Conservation (phyloP, 2,329 filamentous ascomycete species). For the Paecilomyces dactylethromorphus region DNA sequence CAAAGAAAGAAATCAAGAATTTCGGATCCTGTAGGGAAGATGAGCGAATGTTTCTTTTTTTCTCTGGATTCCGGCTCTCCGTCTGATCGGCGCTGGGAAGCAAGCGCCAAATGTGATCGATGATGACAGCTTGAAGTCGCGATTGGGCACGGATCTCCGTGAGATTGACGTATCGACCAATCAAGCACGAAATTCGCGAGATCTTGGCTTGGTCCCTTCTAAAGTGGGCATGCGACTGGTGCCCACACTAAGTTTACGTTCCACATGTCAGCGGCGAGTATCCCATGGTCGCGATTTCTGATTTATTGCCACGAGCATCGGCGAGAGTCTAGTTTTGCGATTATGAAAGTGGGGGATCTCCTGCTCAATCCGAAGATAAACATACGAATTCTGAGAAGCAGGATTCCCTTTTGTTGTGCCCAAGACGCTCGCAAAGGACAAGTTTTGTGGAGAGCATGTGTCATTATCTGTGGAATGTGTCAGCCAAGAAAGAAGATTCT, state of each 20-base stretch:
- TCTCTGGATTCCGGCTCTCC: background rate
- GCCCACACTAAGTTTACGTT: background rate
- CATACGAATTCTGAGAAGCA: too few relatives aligned
- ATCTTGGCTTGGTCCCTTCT: background rate
- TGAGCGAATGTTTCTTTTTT: background rate
- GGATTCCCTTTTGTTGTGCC: too few relatives aligned
- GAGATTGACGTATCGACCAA: background rate
- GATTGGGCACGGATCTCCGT: background rate
- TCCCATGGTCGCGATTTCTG: background rate
- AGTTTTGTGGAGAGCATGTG: too few relatives aligned
- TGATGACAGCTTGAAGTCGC: background rate
- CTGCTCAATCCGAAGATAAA: too few relatives aligned
- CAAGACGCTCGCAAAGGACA: too few relatives aligned
- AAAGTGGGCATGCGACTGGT: background rate
- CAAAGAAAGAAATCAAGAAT: background rate
- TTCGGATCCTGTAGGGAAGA: background rate
- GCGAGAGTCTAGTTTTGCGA: too few relatives aligned
- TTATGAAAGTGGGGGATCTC: too few relatives aligned
- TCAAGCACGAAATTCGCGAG: background rate
- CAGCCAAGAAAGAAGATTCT: too few relatives aligned
- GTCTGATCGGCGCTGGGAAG: background rate
- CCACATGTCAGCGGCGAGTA: background rate
- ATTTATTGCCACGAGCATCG: too few relatives aligned
- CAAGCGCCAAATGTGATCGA: background rate
- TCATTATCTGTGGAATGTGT: too few relatives aligned